Conservation (phyloP, 805 yeast species). For the Pachysolen tannophilus region DNA sequence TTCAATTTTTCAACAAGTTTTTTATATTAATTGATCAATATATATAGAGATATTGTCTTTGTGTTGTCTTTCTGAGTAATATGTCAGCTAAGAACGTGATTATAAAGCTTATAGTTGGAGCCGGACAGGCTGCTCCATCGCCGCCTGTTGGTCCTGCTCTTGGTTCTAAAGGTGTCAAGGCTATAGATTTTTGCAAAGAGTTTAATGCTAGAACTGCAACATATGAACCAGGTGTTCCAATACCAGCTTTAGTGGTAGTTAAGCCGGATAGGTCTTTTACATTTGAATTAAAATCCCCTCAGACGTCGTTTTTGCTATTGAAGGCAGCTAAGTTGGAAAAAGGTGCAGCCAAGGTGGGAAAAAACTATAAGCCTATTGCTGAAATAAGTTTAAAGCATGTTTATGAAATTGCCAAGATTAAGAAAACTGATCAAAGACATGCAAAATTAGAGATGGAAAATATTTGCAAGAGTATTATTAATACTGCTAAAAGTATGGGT, state of each 20-base stretch:
- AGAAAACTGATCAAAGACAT: constrained; percentile 79
- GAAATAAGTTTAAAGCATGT: constrained; percentile 73
- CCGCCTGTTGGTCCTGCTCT: constrained; percentile 99
- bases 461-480: constrained; percentile 73
- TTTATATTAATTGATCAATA: no score
- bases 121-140: constrained; percentile 97
- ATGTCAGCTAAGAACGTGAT: constrained; percentile 47
- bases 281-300: constrained; percentile 85
- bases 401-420: constrained; percentile 91
- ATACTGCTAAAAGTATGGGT: constrained; percentile 88
- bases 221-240: constrained; percentile 78
- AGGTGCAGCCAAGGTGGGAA: constrained; percentile 68
- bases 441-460: constrained; percentile 60
- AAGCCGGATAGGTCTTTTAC: constrained; percentile 88
- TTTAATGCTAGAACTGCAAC: constrained; percentile 95
- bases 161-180: constrained; percentile 97
- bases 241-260: constrained; percentile 78
- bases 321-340: constrained; percentile 75
- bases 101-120: constrained; percentile 88
- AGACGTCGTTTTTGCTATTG: constrained; percentile 78
- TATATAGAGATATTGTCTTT: no score
- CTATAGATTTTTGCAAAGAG: constrained; percentile 96
- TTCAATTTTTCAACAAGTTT: no score
- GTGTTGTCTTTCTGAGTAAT: no score
- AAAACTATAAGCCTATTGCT: constrained; percentile 42